phyloP scores from a whole-genome alignment of 306 rosid genomes.

The Cucumis melo region DNA sequence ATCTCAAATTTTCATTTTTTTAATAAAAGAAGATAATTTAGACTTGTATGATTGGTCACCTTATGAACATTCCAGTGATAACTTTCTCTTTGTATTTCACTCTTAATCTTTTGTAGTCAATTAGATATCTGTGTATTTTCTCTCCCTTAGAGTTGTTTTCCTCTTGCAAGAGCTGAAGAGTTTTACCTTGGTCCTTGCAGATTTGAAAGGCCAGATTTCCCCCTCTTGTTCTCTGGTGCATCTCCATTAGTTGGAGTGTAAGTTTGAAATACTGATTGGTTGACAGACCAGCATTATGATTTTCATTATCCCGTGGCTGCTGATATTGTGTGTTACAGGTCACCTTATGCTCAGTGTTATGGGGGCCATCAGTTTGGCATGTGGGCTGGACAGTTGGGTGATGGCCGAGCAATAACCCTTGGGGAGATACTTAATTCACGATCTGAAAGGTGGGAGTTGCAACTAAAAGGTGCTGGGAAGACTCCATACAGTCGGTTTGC shows the following conservation, averaged over 20 bases:
- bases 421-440: slow-evolving; percentile 78
- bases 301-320: neutral
- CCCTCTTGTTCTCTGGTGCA: slow-evolving; percentile 71
- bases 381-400: slow-evolving; percentile 99
- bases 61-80: neutral
- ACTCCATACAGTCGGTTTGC: slow-evolving; percentile 97
- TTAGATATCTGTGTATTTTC: neutral
- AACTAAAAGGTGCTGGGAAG: slow-evolving; percentile 96
- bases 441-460: slow-evolving; percentile 90
- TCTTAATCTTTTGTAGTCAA: neutral
- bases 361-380: slow-evolving; percentile 98
- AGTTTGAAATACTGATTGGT: slow-evolving; percentile 22
- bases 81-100: neutral
- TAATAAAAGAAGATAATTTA: neutral
- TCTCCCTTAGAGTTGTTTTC: neutral
- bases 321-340: slow-evolving; percentile 28
- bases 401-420: slow-evolving; percentile 91
- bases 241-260: slow-evolving; percentile 73
- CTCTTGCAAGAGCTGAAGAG: slow-evolving; percentile 1
- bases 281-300: neutral
- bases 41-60: neutral
- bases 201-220: slow-evolving; percentile 77
- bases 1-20: neutral
- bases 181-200: slow-evolving; percentile 34
- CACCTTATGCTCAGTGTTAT: slow-evolving; percentile 93